These are phyloP conservation scores for Plasmodium sp. DNA, from an alignment of 169 alveolate species.

Conservation along the genomic window DNA sequence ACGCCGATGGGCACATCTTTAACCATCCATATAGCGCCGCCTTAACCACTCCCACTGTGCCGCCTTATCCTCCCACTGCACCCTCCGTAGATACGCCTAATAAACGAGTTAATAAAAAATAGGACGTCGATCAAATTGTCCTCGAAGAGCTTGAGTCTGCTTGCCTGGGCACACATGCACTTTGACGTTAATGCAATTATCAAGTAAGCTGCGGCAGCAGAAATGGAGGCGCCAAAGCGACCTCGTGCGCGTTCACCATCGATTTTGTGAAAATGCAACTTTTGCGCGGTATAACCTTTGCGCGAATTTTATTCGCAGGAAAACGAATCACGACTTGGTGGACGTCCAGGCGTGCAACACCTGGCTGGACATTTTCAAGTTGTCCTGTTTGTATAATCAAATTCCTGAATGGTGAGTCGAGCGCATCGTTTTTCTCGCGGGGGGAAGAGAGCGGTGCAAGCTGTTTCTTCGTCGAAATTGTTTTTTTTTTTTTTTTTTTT, in stretches of 20 bases:
- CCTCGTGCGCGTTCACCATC: not conserved
- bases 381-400: slow-evolving; percentile 68
- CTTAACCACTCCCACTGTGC: not conserved
- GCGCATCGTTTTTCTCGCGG: not conserved
- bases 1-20: not conserved
- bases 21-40: not conserved
- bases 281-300: too few relatives aligned
- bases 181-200: slow-evolving; percentile 61
- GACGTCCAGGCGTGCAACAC: slow-evolving; percentile 56
- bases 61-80: not conserved
- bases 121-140: slow-evolving; percentile 41
- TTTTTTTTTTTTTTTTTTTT: not conserved
- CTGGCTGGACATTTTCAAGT: slow-evolving; percentile 66
- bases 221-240: not conserved
- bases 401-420: slow-evolving; percentile 54
- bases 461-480: not conserved
- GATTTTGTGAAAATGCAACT: not conserved
- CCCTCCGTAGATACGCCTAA: slow-evolving; percentile 42
- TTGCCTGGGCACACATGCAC: slow-evolving; percentile 70
- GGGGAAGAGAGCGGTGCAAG: not conserved
- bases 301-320: slow-evolving; percentile 1
- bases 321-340: slow-evolving; percentile 32
- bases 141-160: slow-evolving; percentile 62
- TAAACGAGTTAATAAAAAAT: slow-evolving; percentile 73
- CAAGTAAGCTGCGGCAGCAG: slow-evolving; percentile 3